Evolutionary conservation across 2,329 filamentous ascomycete species (phyloP).

Genomic region (Acrocalymma vagum): DNA sequence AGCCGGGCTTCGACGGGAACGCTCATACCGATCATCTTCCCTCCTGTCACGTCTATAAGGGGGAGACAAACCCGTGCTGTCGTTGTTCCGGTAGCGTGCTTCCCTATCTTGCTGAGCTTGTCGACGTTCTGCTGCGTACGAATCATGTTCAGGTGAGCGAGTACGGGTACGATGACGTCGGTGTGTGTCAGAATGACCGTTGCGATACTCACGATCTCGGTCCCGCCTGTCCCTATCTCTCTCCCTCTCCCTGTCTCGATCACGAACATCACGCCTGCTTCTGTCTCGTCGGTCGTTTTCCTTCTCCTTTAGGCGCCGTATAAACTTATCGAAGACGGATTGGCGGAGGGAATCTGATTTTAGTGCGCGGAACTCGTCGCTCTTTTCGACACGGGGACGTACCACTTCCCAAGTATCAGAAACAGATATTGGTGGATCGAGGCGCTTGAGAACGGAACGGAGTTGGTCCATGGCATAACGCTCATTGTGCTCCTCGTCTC

Average conservation of each 20-base stretch:
- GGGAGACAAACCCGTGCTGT: conserved; percentile 70
- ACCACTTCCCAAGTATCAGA: conserved; percentile 91
- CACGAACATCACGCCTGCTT: conserved; percentile 51
- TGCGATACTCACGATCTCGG: conserved; percentile 50
- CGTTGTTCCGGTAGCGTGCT: conserved; percentile 86
- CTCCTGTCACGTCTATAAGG: conserved; percentile 54
- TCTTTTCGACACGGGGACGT: conserved; percentile 78
- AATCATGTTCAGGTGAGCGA: conserved; percentile 89
- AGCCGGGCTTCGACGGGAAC: conserved; percentile 66
- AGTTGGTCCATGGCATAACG: conserved; percentile 85
- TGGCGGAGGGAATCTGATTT: conserved; percentile 83
- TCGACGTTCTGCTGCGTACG: conserved; percentile 93
- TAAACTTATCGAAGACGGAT: conserved; percentile 88
- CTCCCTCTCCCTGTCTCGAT: conserved; percentile 47
- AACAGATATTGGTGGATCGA: conserved; percentile 81
- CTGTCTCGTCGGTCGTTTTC: conserved; percentile 70
- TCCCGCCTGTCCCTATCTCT: conserved; percentile 49
- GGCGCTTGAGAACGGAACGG: conserved; percentile 84
- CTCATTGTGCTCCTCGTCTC: conserved; percentile 82
- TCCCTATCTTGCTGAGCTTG: conserved; percentile 95
- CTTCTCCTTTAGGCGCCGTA: conserved; percentile 89
- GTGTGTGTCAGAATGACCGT: conserved; percentile 48
- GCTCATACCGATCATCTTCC: conserved; percentile 49
- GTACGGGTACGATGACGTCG: conserved; percentile 68
- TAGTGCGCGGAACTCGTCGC: conserved; percentile 84